phyloP scores from a whole-genome alignment of 2,329 filamentous ascomycete genomes.

The Pleoardoris graminearum region DNA sequence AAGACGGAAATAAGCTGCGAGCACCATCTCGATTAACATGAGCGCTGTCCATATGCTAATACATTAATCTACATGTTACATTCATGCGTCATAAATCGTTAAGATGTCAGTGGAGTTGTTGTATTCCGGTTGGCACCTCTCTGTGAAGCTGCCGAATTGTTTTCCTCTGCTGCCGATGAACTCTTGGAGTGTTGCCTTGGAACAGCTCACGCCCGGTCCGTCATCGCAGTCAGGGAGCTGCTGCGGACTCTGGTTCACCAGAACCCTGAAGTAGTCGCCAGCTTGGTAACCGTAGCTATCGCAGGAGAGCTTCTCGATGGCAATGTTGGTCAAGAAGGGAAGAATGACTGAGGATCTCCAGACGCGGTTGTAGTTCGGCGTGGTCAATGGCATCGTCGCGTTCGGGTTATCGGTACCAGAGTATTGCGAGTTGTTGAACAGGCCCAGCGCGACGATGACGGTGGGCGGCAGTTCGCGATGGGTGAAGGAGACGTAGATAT shows the following conservation, averaged over 20 bases:
- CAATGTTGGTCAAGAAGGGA: conserved; percentile 68
- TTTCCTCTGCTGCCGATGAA: conserved; percentile 50
- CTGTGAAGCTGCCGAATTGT: conserved; percentile 49
- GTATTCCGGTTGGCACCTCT: conserved; percentile 49
- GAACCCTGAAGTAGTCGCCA: conserved; percentile 57
- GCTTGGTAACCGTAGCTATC: conserved; percentile 58
- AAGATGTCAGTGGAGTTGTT: conserved; percentile 49
- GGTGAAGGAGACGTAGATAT: conserved; percentile 69
- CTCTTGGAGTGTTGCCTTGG: conserved; percentile 47
- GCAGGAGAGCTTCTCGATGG: conserved; percentile 67
- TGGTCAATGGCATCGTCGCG: conserved; percentile 65
- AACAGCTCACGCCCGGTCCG: conserved; percentile 57
- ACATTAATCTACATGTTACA: conserved; percentile 11
- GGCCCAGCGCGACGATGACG: conserved; percentile 66
- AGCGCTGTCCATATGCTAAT: no score
- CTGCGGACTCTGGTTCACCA: conserved; percentile 57
- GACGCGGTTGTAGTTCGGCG: conserved; percentile 64
- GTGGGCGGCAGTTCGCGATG: conserved; percentile 70
- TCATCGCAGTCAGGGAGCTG: conserved; percentile 53
- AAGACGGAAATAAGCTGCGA: no score
- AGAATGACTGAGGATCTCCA: conserved; percentile 67
- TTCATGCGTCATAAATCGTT: conserved; percentile 33
- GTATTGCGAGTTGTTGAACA: conserved; percentile 69
- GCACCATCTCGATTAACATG: no score
- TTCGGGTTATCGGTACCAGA: conserved; percentile 59